A percentile compares a stretch with the other conserved stretches of the same genome.
Evolutionary conservation across 768 basidiomycete species (phyloP).

Genomic region (Collybia mongolica): DNA sequence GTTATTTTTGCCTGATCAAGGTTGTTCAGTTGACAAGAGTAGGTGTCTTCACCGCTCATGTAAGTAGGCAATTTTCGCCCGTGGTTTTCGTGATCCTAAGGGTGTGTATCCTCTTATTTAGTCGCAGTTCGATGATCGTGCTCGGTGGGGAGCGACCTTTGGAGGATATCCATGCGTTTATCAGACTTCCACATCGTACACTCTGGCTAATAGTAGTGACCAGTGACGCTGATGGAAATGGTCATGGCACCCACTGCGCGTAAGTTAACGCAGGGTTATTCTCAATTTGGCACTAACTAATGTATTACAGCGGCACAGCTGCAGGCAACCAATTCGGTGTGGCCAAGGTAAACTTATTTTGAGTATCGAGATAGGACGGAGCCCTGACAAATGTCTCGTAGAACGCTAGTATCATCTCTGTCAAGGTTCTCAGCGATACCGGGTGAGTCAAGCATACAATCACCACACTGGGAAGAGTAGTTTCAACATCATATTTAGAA

Average conservation of each 20-base stretch:
- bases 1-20: not conserved
- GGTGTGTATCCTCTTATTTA: conserved; percentile 7
- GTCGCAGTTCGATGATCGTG: conserved; percentile 37
- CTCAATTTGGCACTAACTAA: not conserved
- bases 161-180: conserved; percentile 18
- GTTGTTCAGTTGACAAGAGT: not conserved
- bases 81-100: not conserved
- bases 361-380: too few species aligned
- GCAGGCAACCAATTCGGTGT: conserved; percentile 23
- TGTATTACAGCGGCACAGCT: conserved; percentile 17
- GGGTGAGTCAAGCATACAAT: conserved; percentile 15
- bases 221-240: conserved; percentile 30
- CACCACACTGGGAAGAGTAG: not conserved
- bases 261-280: conserved; percentile 10
- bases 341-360: conserved; percentile 12
- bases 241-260: conserved; percentile 39
- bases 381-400: too few species aligned
- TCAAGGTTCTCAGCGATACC: conserved; percentile 35
- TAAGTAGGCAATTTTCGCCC: not conserved
- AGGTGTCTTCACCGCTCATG: conserved; percentile 9
- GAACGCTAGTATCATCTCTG: conserved; percentile 32
- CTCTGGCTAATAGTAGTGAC: not conserved
- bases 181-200: not conserved
- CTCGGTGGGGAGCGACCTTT: conserved; percentile 34
- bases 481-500: not conserved